Base-by-base conservation (phyloP, 2,329 filamentous ascomycete genomes). In the Cladosporium sp. region DNA sequence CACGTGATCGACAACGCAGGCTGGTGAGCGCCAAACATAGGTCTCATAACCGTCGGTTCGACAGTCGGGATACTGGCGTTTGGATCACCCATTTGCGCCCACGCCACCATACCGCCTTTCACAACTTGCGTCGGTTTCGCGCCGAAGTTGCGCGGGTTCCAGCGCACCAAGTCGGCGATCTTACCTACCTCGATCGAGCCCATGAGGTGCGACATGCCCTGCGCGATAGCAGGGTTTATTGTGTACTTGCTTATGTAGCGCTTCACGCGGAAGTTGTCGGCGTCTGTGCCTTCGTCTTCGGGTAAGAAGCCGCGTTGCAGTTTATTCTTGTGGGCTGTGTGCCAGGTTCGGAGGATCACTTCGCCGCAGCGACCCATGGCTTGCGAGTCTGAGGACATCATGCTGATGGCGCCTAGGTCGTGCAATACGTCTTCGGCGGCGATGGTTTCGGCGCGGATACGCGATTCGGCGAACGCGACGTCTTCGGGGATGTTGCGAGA, bases 271-370 rank as follows among this genome's bases (percentile, higher is more conserved):
- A 92, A 93, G 77, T 98, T 98, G 75, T 98, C 94, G 0, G 91
- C 92, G 13, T 83, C 89, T 0, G 91, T 89, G 25, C 86, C 91
- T 68, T 89, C 84, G 73, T 98, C 94, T 80, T 96, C 91, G 7
- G 86, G 82, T 30, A 98, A 79, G 0, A 79, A 75, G 0, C 94
- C 94, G 10, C 93, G 86, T 79, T 97, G 93, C 21, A 89, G 76
- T 79, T 96, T 97, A 77, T 98, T 98, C 86, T 97, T 97, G 80
- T 97, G 92, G 0, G 94, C 94, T 2, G 94, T 98, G 79, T 97
- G 93, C 94, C 94, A 98, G 0, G 94, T 97, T 14, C 94, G 87
- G 26, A 96, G 83, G 67, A 98, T 88, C 63, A 98, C 94, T 81
- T 98, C 94, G 69, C 94, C 94, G 76, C 92, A 96, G 59, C 94